Base-by-base conservation (phyloP, 371 early-diverging fungal genomes). In the Phascolomyces articulosus region DNA sequence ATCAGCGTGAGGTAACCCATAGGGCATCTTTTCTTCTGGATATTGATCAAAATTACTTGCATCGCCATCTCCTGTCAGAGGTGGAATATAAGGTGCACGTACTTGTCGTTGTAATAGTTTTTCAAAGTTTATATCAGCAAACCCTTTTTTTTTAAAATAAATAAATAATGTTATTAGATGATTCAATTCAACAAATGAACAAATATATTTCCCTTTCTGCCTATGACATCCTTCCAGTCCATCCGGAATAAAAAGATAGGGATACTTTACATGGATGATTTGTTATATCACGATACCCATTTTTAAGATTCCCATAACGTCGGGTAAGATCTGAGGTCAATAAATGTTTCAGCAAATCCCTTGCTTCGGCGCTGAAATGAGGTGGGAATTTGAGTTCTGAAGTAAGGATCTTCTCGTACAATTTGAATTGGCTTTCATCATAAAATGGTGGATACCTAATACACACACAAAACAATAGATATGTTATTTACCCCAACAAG, bases 11-110 rank as follows among this genome's bases (percentile, higher is more conserved):
- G 72, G 29, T 34, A 68, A n/a, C 11, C 88, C 85, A 66, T 85
- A 85, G 44, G 79, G 74, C 60, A 83, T 88, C 27, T 85, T 79
- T 63, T 85, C 91, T 69, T 93, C 96, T 1, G 91, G 91, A 73
- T 97, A 97, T 48, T 80, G 74, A 69, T 97, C 96, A 86, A 96
- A 97, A 82, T 97, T 94, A 72, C 93, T 90, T 3, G 97, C 87
- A 72, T 98, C 98, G 29, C 96, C 96, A 26, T 89, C 92, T 29
- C 89, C 84, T 38, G 75, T 77, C 47, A 93, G 82, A 26, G 86
- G 82, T 6, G 97, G 98, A 20, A 93, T 77, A 75, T 93, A 92
- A 8, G 98, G 98, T 26, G 98, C 90, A 53, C 86, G 82, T 62
- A 96, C 82, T 70, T 92, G 83, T 40, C 87, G 76, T 11, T 83